Conservation (phyloP, 2,329 filamentous ascomycete species). For the Cordyceps farinosa region DNA sequence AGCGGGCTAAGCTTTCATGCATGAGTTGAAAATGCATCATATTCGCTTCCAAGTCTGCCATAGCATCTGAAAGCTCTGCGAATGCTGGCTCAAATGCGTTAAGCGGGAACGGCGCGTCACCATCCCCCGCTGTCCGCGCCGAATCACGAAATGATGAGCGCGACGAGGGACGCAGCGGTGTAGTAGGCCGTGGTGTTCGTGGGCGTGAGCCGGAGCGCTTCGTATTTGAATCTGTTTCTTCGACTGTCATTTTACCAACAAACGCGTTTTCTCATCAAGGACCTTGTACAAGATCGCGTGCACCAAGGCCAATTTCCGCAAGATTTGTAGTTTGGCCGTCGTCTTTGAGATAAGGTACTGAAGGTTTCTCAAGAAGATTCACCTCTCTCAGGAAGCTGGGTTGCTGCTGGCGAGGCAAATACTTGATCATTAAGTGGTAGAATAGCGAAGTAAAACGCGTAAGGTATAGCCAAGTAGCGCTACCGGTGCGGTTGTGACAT, state of each 20-base stretch:
- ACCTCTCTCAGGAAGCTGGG: neutral
- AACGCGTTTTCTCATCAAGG: slow-evolving; percentile 4
- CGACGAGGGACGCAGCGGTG: slow-evolving; percentile 84
- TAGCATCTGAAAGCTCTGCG: slow-evolving; percentile 86
- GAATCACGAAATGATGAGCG: slow-evolving; percentile 83
- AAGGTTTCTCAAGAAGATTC: too few relatives aligned
- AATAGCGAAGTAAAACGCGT: too few relatives aligned
- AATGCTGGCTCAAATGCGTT: slow-evolving; percentile 85
- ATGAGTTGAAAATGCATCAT: slow-evolving; percentile 97
- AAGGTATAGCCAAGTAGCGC: too few relatives aligned
- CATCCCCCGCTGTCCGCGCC: slow-evolving; percentile 51
- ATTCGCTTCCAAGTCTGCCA: slow-evolving; percentile 94
- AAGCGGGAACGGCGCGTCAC: slow-evolving; percentile 63
- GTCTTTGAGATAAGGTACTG: too few relatives aligned
- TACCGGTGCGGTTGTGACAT: too few relatives aligned
- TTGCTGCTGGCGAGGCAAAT: neutral
- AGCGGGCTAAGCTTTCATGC: slow-evolving; percentile 89
- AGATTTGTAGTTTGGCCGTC: too few relatives aligned
- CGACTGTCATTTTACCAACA: slow-evolving; percentile 26
- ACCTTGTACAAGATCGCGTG: too few relatives aligned
- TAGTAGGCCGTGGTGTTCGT: slow-evolving; percentile 75
- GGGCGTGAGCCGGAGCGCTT: slow-evolving; percentile 58
- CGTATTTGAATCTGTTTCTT: slow-evolving; percentile 25
- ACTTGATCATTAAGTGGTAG: too few relatives aligned
- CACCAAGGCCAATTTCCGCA: too few relatives aligned